These are phyloP conservation scores for Xylaria longipes DNA, from an alignment of 495 filamentous ascomycete genomes.

Conservation along the genomic window DNA sequence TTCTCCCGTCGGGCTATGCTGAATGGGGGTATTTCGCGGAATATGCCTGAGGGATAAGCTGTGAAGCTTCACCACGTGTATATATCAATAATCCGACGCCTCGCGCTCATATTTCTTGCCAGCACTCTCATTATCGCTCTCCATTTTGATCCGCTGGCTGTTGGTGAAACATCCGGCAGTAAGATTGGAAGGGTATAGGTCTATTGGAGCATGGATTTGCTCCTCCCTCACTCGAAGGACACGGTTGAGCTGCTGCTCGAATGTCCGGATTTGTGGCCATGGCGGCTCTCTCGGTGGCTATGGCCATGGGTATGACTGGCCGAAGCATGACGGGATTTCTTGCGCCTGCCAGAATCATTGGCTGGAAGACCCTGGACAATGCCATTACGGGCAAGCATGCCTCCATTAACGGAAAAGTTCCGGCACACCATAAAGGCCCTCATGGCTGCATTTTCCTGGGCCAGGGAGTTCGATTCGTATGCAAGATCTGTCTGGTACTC, in stretches of 20 bases:
- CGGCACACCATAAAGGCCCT: slow-evolving; percentile 97
- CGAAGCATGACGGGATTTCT: slow-evolving; percentile 54
- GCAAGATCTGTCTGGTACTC: slow-evolving; percentile 93
- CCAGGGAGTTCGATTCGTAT: slow-evolving; percentile 79
- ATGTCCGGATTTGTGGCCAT: slow-evolving; percentile 53
- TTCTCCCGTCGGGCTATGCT: slow-evolving; percentile 39
- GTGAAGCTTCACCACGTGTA: slow-evolving; percentile 61
- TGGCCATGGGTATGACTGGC: slow-evolving; percentile 46
- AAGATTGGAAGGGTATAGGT: slow-evolving; percentile 6
- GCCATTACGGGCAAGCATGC: slow-evolving; percentile 83
- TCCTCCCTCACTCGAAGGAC: slow-evolving; percentile 55
- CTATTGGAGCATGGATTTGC: slow-evolving; percentile 23
- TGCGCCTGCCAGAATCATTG: slow-evolving; percentile 57
- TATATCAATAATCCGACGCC: slow-evolving; percentile 45
- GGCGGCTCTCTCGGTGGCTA: slow-evolving; percentile 46
- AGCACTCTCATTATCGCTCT: slow-evolving; percentile 27
- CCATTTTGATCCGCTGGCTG: slow-evolving; percentile 37
- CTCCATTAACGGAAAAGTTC: slow-evolving; percentile 98
- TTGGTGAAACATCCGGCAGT: slow-evolving; percentile 30
- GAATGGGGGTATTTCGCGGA: slow-evolving; percentile 42
- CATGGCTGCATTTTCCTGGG: slow-evolving; percentile 94
- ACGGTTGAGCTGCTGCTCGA: slow-evolving; percentile 66
- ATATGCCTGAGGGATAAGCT: slow-evolving; percentile 45
- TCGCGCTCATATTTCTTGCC: slow-evolving; percentile 21
- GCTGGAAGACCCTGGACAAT: slow-evolving; percentile 87